Conservation (phyloP, 192 early-diverging fungal genomes). For the Rhizophagus clarus region DNA sequence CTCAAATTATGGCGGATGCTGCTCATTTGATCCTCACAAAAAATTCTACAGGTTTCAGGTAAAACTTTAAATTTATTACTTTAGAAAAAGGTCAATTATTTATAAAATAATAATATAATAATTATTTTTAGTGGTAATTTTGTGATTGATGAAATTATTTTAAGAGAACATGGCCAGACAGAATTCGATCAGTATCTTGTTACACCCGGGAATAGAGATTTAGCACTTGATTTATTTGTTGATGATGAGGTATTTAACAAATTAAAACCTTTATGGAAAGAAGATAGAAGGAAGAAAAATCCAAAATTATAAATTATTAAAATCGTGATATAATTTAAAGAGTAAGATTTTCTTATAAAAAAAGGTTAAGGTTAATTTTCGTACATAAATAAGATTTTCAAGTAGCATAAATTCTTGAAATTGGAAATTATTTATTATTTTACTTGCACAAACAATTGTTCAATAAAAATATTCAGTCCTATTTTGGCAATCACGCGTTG, state of each 20-base stretch:
- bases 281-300: background rate
- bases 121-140: constrained; percentile 59
- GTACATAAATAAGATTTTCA: no score
- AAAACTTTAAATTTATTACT: background rate
- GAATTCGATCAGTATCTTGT: constrained; percentile 72
- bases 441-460: no score
- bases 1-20: constrained; percentile 78
- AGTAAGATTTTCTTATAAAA: no score
- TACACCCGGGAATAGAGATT: constrained; percentile 58
- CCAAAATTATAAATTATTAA: constrained; percentile 7
- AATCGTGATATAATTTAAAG: no score
- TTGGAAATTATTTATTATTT: no score
- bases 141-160: constrained; percentile 77
- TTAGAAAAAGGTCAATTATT: background rate
- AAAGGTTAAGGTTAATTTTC: no score
- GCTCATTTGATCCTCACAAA: constrained; percentile 65
- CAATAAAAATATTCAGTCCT: background rate
- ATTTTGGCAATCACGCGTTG: background rate
- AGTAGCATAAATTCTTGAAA: no score
- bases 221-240: constrained; percentile 68
- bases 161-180: constrained; percentile 69
- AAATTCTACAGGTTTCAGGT: constrained; percentile 51
- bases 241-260: constrained; percentile 41
- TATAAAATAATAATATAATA: background rate
- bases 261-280: constrained; percentile 14